A percentile compares a stretch with the other conserved stretches of the same genome.
phyloP scores from a whole-genome alignment of 352 stramenopile genomes.

The Pythium biforme region DNA sequence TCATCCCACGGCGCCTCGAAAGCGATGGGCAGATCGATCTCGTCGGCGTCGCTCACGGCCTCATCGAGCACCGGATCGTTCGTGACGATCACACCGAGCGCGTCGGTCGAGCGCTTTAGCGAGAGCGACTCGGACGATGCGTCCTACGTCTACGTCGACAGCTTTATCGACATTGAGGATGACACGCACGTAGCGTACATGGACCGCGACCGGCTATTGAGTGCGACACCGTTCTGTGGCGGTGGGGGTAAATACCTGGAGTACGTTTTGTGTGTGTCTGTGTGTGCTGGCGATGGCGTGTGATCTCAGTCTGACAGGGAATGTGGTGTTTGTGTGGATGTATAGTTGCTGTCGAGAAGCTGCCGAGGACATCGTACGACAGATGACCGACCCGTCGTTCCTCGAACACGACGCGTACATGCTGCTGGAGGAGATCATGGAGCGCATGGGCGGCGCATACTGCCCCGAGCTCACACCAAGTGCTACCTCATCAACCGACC shows the following conservation, averaged over 20 bases:
- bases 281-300: not conserved
- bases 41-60: conserved; percentile 8
- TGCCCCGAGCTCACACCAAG: conserved; percentile 37
- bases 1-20: conserved; percentile 17
- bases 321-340: not conserved
- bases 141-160: conserved; percentile 74
- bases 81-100: conserved; percentile 17
- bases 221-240: conserved; percentile 46
- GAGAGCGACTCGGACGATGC: conserved; percentile 48
- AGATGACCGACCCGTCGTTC: conserved; percentile 44
- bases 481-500: not conserved
- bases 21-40: conserved; percentile 15
- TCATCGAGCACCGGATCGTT: conserved; percentile 23
- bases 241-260: conserved; percentile 47
- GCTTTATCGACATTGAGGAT: conserved; percentile 52
- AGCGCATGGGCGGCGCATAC: conserved; percentile 70
- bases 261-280: conserved; percentile 26
- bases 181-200: conserved; percentile 32
- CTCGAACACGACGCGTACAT: conserved; percentile 72
- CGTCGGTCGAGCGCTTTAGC: conserved; percentile 30
- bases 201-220: conserved; percentile 39
- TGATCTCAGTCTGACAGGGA: not conserved
- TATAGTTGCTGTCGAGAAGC: conserved; percentile 53
- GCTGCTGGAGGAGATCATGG: conserved; percentile 68
- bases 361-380: conserved; percentile 46